phyloP scores from a whole-genome alignment of 768 basidiomycete species.

The Austroboletus eburneus region DNA sequence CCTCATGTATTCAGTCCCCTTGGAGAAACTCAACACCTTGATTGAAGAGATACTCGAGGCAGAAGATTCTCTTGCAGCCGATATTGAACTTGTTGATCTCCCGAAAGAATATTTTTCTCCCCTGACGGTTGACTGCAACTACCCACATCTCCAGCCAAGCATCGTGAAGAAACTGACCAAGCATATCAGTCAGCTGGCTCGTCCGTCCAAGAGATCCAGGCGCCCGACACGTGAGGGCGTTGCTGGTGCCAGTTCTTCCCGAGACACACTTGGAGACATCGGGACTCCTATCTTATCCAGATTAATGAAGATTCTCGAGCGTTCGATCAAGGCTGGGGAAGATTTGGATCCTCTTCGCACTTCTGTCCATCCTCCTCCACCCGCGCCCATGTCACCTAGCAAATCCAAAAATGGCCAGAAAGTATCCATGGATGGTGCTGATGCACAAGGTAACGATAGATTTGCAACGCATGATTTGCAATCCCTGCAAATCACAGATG shows the following conservation, averaged over 20 bases:
- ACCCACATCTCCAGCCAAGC: constrained; percentile 55
- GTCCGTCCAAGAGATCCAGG: constrained; percentile 67
- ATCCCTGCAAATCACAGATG: constrained; percentile 37
- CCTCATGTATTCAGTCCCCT: constrained; percentile 40
- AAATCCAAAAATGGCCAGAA: constrained; percentile 48
- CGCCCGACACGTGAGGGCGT: constrained; percentile 39
- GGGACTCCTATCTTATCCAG: constrained; percentile 60
- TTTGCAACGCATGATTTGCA: constrained; percentile 5
- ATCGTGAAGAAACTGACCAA: constrained; percentile 67
- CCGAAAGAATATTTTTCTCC: constrained; percentile 62
- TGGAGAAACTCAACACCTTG: constrained; percentile 72
- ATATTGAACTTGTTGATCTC: constrained; percentile 47
- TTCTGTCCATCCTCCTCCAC: constrained; percentile 18
- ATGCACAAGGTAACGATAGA: constrained; percentile 1
- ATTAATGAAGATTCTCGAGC: constrained; percentile 72
- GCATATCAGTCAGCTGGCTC: constrained; percentile 60
- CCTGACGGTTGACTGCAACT: constrained; percentile 51
- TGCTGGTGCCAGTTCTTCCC: constrained; percentile 25
- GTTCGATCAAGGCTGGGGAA: constrained; percentile 73
- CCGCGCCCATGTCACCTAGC: constrained; percentile 35
- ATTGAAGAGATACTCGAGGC: constrained; percentile 85
- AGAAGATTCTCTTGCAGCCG: constrained; percentile 65
- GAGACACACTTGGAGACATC: constrained; percentile 63
- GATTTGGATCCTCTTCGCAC: constrained; percentile 66
- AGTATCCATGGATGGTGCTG: constrained; percentile 10